A percentile compares a stretch with the other conserved stretches of the same genome.
These are phyloP conservation scores for Coemansia sp. DNA, from an alignment of 192 early-diverging fungal genomes.

Conservation along the genomic window DNA sequence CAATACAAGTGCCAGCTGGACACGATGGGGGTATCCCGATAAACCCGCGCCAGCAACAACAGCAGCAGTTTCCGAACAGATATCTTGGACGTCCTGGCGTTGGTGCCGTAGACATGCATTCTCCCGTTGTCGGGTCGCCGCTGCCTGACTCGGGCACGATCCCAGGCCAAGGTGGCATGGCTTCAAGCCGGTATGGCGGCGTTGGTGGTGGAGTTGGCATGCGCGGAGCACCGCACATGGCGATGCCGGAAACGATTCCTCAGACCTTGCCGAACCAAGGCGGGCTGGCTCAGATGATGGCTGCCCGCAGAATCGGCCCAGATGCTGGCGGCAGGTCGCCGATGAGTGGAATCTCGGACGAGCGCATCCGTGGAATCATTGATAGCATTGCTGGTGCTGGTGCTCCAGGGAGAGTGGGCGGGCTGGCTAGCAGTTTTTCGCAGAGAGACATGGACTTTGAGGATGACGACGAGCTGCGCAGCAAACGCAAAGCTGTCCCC, in stretches of 20 bases:
- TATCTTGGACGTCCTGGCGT: constrained; percentile 19
- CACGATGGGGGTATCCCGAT: constrained; percentile 6
- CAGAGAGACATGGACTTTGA: constrained; percentile 21
- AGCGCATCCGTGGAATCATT: constrained; percentile 34
- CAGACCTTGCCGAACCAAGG: constrained; percentile 55
- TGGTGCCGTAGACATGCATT: constrained; percentile 51
- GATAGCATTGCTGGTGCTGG: constrained; percentile 15
- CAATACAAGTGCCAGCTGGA: constrained; percentile 18
- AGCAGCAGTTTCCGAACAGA: not conserved
- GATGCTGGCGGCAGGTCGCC: constrained; percentile 45
- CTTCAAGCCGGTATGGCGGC: constrained; percentile 7
- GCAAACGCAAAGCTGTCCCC: constrained; percentile 60
- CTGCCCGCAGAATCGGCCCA: constrained; percentile 36
- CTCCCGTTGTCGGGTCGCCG: constrained; percentile 52
- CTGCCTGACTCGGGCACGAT: constrained; percentile 35
- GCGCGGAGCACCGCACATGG: constrained; percentile 21
- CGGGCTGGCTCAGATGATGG: constrained; percentile 54
- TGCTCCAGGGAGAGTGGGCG: constrained; percentile 1
- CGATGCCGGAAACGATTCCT: constrained; percentile 50
- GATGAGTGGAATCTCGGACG: constrained; percentile 43
- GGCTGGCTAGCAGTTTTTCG: constrained; percentile 15
- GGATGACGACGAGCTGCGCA: constrained; percentile 4
- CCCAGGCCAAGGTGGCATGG: constrained; percentile 9
- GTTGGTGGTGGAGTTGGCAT: constrained; percentile 10
- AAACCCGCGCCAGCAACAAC: constrained; percentile 10